phyloP scores from a whole-genome alignment of 1,284 basidiomycete species.

The Caloboletus inedulis region DNA sequence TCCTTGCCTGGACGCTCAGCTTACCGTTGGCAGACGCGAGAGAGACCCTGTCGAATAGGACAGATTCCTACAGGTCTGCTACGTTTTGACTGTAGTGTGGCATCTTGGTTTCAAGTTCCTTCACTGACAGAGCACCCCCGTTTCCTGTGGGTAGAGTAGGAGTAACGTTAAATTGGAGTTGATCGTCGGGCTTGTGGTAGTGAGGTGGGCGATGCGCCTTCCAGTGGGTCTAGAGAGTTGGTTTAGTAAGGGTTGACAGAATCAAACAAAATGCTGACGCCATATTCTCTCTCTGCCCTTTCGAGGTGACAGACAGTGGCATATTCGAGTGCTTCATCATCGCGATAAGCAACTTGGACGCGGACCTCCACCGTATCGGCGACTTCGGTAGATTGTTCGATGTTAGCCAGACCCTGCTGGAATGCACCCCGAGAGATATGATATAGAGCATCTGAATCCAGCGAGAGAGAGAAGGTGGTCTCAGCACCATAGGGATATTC shows the following conservation, averaged over 20 bases:
- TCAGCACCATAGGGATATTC: constrained; percentile 28
- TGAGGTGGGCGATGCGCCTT: neutral
- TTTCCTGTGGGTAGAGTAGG: constrained; percentile 33
- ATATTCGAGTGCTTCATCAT: constrained; percentile 26
- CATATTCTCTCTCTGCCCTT: constrained; percentile 32
- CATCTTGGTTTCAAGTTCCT: constrained; percentile 35
- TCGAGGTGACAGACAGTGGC: constrained; percentile 37
- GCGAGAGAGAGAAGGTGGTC: constrained; percentile 36
- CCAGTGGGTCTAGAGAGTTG: constrained; percentile 5
- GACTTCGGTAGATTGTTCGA: constrained; percentile 31
- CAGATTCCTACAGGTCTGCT: constrained; percentile 29
- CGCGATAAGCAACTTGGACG: constrained; percentile 34
- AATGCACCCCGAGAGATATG: constrained; percentile 37
- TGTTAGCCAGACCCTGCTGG: constrained; percentile 32
- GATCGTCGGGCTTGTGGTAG: neutral
- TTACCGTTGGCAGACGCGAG: constrained; percentile 29
- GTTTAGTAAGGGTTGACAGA: neutral
- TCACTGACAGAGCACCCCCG: constrained; percentile 27
- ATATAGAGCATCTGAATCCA: constrained; percentile 36
- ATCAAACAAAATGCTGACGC: constrained; percentile 40
- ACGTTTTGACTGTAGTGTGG: constrained; percentile 35
- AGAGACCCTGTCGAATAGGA: constrained; percentile 34
- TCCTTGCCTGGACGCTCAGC: constrained; percentile 33
- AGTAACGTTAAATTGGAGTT: constrained; percentile 32
- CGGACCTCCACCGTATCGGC: constrained; percentile 32